These are phyloP conservation scores for Luffa aegyptiaca DNA, from an alignment of 306 rosid genomes.

Conservation along the genomic window DNA sequence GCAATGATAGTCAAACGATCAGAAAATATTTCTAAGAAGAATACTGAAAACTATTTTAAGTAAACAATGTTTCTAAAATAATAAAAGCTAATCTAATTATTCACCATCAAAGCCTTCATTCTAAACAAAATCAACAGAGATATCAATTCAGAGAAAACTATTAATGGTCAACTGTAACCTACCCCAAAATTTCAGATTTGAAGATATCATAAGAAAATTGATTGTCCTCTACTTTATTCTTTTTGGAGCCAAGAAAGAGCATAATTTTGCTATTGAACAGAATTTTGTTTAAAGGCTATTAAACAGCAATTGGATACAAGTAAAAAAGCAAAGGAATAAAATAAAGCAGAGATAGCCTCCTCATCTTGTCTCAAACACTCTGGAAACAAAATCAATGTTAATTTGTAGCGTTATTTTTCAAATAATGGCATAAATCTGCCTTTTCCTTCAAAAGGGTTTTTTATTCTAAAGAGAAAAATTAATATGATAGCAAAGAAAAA, in stretches of 20 bases:
- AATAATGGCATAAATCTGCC: background rate
- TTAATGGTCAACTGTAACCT: background rate
- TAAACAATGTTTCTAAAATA: background rate
- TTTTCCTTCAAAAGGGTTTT: constrained; percentile 2
- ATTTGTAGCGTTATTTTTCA: background rate
- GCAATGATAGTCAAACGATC: background rate
- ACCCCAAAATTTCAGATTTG: background rate
- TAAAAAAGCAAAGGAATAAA: constrained; percentile 6
- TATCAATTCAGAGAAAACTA: background rate
- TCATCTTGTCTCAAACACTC: background rate
- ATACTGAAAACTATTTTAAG: background rate
- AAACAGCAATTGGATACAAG: background rate
- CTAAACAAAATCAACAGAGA: background rate
- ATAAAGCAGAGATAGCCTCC: background rate
- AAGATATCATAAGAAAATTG: background rate
- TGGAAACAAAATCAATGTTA: background rate
- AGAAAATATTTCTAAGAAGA: background rate
- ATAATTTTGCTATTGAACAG: background rate
- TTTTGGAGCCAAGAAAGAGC: background rate
- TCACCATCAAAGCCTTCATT: background rate
- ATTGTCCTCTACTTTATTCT: background rate
- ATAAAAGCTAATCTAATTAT: background rate
- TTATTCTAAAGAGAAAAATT: background rate
- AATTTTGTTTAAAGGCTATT: background rate
- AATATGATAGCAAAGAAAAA: background rate